Evolutionary conservation across 225 moss, liverwort and hornwort genomes (phyloP).

Genomic region (Marchantia polymorpha): DNA sequence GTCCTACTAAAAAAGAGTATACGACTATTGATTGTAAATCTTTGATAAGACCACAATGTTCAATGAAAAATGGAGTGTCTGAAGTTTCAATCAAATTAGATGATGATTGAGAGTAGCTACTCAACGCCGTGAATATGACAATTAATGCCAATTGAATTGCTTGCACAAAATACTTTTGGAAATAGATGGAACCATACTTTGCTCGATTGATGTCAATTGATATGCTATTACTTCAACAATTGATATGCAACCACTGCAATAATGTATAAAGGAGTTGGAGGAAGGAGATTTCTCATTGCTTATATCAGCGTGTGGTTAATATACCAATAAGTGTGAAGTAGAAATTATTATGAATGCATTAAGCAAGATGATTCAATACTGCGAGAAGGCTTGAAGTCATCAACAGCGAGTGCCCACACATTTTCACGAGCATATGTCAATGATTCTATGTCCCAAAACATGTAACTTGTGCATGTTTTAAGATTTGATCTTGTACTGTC

Average conservation of each 20-base stretch:
- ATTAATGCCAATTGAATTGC: constrained; percentile 64
- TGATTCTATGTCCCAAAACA: constrained; percentile 52
- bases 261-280: constrained; percentile 38
- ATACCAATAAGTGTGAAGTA: constrained; percentile 35
- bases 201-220: constrained; percentile 67
- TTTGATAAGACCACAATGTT: constrained; percentile 73
- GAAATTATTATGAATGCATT: constrained; percentile 51
- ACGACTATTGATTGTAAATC: constrained; percentile 62
- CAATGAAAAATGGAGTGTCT: constrained; percentile 55
- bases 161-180: constrained; percentile 71
- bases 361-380: constrained; percentile 58
- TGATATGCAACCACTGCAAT: constrained; percentile 51
- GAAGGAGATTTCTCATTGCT: constrained; percentile 41
- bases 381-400: constrained; percentile 60
- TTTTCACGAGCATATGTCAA: constrained; percentile 63
- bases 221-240: constrained; percentile 56
- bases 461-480: constrained; percentile 66
- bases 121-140: constrained; percentile 65
- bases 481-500: constrained; percentile 39
- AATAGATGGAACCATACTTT: constrained; percentile 81
- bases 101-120: constrained; percentile 78
- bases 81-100: constrained; percentile 92
- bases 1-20: constrained; percentile 77
- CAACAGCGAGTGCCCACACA: constrained; percentile 58
- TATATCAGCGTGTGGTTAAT: constrained; percentile 40